Conservation (phyloP, 305 asterid genomes). For the Monarda citriodora region DNA sequence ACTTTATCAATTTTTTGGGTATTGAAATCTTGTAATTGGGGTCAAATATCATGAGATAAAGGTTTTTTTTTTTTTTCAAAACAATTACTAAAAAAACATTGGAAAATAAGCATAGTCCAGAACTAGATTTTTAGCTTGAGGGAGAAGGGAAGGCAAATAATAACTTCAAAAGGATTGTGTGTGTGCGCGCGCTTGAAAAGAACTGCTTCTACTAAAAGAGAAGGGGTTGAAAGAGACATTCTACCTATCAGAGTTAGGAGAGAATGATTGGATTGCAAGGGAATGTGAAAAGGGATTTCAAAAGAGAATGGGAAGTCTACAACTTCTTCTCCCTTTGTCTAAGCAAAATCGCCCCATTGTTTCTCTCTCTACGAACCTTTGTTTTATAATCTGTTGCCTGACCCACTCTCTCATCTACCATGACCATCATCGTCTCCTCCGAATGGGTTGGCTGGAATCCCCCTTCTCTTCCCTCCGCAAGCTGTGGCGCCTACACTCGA, state of each 20-base stretch:
- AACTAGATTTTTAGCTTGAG: conserved; percentile 22
- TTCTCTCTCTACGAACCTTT: conserved; percentile 34
- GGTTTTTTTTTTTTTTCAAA: background rate
- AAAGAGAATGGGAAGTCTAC: conserved; percentile 17
- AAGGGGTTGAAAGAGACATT: conserved; percentile 41
- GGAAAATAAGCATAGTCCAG: conserved; percentile 5
- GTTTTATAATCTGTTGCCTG: conserved; percentile 17
- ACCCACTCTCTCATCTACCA: conserved; percentile 23
- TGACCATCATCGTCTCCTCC: conserved; percentile 42
- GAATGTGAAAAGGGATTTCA: conserved; percentile 27
- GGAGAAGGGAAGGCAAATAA: conserved; percentile 21
- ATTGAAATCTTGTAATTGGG: too few species aligned
- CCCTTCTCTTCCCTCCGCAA: conserved; percentile 67
- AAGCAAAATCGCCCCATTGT: conserved; percentile 44
- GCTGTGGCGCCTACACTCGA: conserved; percentile 60
- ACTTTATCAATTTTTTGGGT: too few species aligned
- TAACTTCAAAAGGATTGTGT: background rate
- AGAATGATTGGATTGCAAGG: conserved; percentile 50
- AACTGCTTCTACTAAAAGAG: conserved; percentile 34
- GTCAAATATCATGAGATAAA: too few species aligned
- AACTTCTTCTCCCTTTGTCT: conserved; percentile 50
- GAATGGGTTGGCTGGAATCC: conserved; percentile 78
- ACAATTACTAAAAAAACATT: background rate
- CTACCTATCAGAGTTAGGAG: conserved; percentile 42
- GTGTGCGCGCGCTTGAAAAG: conserved; percentile 18